Evolutionary conservation across 139 green algal genomes (phyloP), one percentile per base, ranked within the genome.

Genomic region (Raphidocelis subcapitata): DNA sequence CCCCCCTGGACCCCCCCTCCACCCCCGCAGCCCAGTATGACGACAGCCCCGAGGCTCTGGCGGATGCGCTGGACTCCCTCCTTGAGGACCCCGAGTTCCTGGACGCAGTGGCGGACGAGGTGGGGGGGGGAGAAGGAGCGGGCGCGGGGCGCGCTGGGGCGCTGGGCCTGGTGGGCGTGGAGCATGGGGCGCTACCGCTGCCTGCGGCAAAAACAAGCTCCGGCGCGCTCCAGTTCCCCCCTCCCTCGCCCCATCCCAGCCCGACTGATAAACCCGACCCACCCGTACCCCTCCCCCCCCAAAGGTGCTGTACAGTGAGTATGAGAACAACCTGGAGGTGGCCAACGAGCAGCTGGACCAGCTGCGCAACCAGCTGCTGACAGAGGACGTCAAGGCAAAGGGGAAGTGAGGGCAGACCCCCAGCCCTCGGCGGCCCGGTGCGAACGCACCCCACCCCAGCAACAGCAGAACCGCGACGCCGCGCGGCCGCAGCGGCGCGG

Each of bases 51-150:
- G 67, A 60, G 5, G 47, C 61, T 8, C 60, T 73, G 2, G 46
- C 33, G 12, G 67, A 63, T 15, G 75, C 75, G 1, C 67, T 81
- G 21, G 75, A 81, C 37, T 15, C 55, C 24, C 52, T 81, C 31
- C 41, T 81, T 20, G 67, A 76, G 28, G 54, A 81, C 44, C 75
- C 75, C 4, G 75, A 81, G 44, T 76, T 81, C 28, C 69, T 81
- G 35, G 75, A 81, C 31, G 67, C 67, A 32, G 67, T 81, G 8
- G 46, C 75, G 15, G 75, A 81, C 49, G 67, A 81, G 65, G 32
- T 80, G 24, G 15, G 69, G 57, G 65, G 65, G 35, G n/a, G 65
- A 37, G 23, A 2, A 67, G 62, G 4, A 29, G 60, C 5, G 60
- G 32, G 23, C 21, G n/a, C 16, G n/a, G 26, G 60, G 60, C 8